These are phyloP conservation scores for Lentithecium fluviatile DNA, from an alignment of 495 filamentous ascomycete species.

Conservation along the genomic window DNA sequence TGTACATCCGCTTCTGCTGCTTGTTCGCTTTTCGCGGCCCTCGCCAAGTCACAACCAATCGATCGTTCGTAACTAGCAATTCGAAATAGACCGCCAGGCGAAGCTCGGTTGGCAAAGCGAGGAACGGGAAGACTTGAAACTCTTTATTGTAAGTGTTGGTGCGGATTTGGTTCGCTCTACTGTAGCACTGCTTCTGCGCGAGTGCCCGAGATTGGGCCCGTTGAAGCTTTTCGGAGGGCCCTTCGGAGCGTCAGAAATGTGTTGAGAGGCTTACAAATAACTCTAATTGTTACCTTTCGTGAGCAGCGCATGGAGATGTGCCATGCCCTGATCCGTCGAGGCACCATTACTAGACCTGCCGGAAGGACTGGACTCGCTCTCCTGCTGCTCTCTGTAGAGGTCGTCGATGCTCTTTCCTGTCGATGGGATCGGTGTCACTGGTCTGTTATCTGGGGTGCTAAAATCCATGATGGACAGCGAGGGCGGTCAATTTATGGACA, in stretches of 20 bases:
- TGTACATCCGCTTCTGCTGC: slow-evolving; percentile 21
- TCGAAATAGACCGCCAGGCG: slow-evolving; percentile 20
- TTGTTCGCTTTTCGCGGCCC: slow-evolving; percentile 6
- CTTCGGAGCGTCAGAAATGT: neutral
- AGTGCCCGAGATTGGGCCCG: neutral
- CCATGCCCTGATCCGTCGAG: slow-evolving; percentile 5
- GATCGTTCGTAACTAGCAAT: slow-evolving; percentile 23
- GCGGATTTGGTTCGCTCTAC: neutral
- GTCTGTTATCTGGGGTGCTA: no score
- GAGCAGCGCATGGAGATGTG: slow-evolving; percentile 19
- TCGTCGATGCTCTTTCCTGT: no score
- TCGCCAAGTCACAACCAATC: slow-evolving; percentile 5
- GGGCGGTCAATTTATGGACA: no score
- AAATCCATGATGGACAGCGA: no score
- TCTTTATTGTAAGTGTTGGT: neutral
- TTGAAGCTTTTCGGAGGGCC: neutral
- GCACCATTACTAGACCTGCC: no score
- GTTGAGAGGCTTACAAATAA: neutral
- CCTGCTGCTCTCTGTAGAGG: no score
- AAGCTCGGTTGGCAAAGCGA: slow-evolving; percentile 24
- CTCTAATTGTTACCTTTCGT: neutral
- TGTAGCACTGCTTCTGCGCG: neutral
- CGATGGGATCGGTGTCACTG: no score
- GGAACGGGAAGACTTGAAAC: slow-evolving; percentile 9
- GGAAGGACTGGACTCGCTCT: no score